Evolutionary conservation across 2,329 filamentous ascomycete species (phyloP).

Genomic region (Ophiostoma quercus): DNA sequence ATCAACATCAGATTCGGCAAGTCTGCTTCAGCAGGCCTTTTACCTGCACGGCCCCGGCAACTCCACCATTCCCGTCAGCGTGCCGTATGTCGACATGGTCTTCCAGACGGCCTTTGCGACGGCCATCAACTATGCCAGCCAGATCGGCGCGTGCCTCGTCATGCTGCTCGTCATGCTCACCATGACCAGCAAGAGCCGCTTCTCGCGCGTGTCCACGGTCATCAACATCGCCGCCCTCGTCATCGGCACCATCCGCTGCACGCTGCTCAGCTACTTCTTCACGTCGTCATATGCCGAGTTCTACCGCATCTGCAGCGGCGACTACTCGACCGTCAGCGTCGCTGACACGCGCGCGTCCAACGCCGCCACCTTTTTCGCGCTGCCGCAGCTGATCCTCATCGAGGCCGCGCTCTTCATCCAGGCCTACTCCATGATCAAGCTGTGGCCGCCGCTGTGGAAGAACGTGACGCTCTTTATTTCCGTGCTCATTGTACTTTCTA

Average conservation of each 20-base stretch:
- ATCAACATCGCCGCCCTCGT: conserved; percentile 59
- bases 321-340: conserved; percentile 46
- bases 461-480: conserved; percentile 33
- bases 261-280: conserved; percentile 55
- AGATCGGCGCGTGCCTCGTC: conserved; percentile 43
- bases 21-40: background rate
- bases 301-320: conserved; percentile 54
- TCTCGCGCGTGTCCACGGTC: conserved; percentile 58
- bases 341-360: conserved; percentile 37
- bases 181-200: conserved; percentile 62
- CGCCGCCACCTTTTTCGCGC: conserved; percentile 39
- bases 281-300: conserved; percentile 56
- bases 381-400: conserved; percentile 43
- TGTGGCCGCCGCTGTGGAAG: conserved; percentile 42
- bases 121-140: conserved; percentile 27
- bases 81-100: conserved; percentile 22
- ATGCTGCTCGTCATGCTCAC: conserved; percentile 61
- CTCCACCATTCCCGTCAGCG: conserved; percentile 19
- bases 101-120: conserved; percentile 10
- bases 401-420: conserved; percentile 48
- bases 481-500: conserved; percentile 32
- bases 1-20: background rate
- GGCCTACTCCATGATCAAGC: conserved; percentile 47
- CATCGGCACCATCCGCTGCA: conserved; percentile 55
- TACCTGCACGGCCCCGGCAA: conserved; percentile 13